Evolutionary conservation across 2,329 filamentous ascomycete species (phyloP), one percentile per base, ranked within the genome.

Genomic region (Trichoderma citrinoviride): DNA sequence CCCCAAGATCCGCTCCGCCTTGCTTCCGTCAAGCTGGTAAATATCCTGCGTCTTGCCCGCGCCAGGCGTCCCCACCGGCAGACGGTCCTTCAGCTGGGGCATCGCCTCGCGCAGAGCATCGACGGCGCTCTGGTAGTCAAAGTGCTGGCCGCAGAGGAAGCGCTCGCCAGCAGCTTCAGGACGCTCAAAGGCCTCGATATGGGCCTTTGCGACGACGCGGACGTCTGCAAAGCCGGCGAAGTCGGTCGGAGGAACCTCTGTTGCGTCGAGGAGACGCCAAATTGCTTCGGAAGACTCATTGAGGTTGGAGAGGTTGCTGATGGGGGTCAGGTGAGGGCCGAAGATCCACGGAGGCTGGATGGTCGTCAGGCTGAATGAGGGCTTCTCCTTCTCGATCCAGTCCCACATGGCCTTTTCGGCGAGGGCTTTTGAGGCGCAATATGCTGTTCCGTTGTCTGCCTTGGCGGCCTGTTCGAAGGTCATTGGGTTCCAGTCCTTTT

Each of bases 391-490:
- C 2, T 61, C 43, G 33, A 72, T 60, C 66, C 70, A 74, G 2
- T 84, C 80, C 89, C 88, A 91, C 2, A 87, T 86, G 1, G 87
- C 85, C 66, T 82, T 84, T 71, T 91, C 88, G 0, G 87, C 87
- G 67, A 92, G 88, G 1, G 83, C 84, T 53, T 74, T 72, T 15
- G 70, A 71, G 6, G 67, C 69, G 7, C 68, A 70, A 54, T 73
- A 74, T 7, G 70, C 71, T 3, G 66, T 67, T 3, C 58, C 66
- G 3, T 62, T 67, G 21, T 67, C 63, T 15, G 62, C 64, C 19
- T 60, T 65, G 19, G 67, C 53, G 1, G 70, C 68, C 47, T 72
- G 66, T 5, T 68, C 67, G 25, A 56, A 66, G 2, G 67, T 79
- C 75, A 72, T 66, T 0, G 71, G 70, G 44, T 73, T 71, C 70